These are phyloP conservation scores for Dactylellina drechsleri DNA, from an alignment of 2,329 filamentous ascomycete genomes.

Conservation along the genomic window DNA sequence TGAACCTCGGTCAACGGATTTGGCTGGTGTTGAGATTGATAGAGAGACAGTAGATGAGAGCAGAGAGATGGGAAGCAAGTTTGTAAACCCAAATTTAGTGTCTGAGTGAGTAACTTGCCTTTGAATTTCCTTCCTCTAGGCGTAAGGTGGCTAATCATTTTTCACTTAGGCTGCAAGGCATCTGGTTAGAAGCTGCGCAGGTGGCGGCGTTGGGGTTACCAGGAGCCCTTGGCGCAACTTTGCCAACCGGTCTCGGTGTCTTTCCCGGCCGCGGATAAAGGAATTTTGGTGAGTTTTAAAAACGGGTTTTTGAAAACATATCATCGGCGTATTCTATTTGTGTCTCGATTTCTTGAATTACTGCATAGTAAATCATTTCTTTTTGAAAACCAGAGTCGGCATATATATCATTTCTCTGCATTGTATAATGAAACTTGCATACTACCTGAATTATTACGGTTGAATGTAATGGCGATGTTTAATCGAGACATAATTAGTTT, in stretches of 20 bases:
- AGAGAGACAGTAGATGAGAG: constrained; percentile 76
- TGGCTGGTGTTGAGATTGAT: constrained; percentile 62
- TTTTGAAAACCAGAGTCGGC: neutral
- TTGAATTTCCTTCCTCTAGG: neutral
- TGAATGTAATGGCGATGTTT: no score
- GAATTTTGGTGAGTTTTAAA: neutral
- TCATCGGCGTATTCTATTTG: constrained; percentile 15
- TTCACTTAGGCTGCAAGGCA: constrained; percentile 28
- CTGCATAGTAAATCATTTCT: neutral
- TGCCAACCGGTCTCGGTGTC: neutral
- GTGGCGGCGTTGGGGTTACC: neutral
- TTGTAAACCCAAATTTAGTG: constrained; percentile 80
- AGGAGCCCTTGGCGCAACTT: neutral
- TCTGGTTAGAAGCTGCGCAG: constrained; percentile 32
- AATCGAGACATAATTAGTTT: no score
- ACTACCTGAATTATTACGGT: no score
- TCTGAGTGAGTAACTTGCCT: constrained; percentile 68
- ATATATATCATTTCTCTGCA: neutral
- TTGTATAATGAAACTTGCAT: no score
- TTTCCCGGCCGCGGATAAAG: neutral
- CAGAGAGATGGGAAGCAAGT: constrained; percentile 74
- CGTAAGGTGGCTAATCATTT: neutral
- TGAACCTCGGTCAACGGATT: constrained; percentile 59
- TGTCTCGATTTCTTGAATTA: neutral
- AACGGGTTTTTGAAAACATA: neutral